These are phyloP conservation scores for Phytopythium oedochilum DNA, from an alignment of 352 stramenopile genomes.

Conservation along the genomic window DNA sequence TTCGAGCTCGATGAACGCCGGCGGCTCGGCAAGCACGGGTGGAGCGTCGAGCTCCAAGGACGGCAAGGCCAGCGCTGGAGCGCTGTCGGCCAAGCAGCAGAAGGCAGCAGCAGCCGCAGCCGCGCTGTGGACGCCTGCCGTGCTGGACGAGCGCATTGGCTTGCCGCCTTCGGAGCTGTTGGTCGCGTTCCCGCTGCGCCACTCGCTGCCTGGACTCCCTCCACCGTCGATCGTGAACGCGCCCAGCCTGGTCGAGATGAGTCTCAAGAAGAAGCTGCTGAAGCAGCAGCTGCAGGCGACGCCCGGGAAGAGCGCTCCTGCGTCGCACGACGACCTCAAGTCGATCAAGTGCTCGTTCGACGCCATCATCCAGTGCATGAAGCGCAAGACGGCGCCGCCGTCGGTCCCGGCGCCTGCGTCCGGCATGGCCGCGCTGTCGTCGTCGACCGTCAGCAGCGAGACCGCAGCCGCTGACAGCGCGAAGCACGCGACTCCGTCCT, in stretches of 20 bases:
- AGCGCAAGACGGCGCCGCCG: conserved; percentile 67
- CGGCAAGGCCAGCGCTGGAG: conserved; percentile 17
- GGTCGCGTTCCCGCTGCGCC: conserved; percentile 38
- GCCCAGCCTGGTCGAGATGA: conserved; percentile 48
- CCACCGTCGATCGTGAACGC: conserved; percentile 54
- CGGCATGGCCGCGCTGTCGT: conserved; percentile 1
- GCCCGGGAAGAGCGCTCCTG: conserved; percentile 2
- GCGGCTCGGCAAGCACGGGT: background rate
- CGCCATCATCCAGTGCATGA: conserved; percentile 85
- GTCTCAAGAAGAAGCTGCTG: conserved; percentile 34
- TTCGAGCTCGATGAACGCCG: conserved; percentile 1
- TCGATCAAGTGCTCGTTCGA: conserved; percentile 80
- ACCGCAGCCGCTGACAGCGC: conserved; percentile 6
- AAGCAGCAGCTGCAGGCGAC: conserved; percentile 17
- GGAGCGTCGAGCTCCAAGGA: conserved; percentile 30
- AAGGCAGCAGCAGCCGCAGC: conserved; percentile 28
- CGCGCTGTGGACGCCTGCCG: conserved; percentile 32
- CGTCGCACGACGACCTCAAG: conserved; percentile 55
- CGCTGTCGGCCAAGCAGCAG: conserved; percentile 27
- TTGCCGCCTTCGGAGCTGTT: conserved; percentile 50
- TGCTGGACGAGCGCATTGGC: conserved; percentile 59
- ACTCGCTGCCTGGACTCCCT: conserved; percentile 58
- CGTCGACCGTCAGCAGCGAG: conserved; percentile 17
- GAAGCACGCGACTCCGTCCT: conserved; percentile 24
- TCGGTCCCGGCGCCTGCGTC: conserved; percentile 4